These are phyloP conservation scores for Erodium chrysanthum DNA, from an alignment of 441 rosid genomes.

Conservation along the genomic window DNA sequence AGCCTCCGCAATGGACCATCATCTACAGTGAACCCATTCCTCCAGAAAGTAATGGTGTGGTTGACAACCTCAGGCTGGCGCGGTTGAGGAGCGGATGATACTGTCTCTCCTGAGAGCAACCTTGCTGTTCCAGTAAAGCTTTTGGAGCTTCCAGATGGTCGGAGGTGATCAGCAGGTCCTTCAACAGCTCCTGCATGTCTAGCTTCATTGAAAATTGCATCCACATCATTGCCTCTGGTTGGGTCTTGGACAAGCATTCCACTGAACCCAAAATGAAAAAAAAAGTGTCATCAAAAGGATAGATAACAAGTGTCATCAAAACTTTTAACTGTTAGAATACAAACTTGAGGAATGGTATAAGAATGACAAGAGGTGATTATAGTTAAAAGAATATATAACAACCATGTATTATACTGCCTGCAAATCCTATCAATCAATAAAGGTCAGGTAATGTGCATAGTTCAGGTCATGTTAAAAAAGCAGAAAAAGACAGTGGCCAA, in stretches of 20 bases:
- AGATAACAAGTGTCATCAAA: neutral
- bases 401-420: neutral
- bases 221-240: slow-evolving; percentile 66
- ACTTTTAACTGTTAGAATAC: neutral
- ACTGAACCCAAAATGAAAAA: slow-evolving; percentile 28
- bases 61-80: slow-evolving; percentile 63
- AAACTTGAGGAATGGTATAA: neutral
- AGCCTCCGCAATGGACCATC: slow-evolving; percentile 83
- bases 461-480: neutral
- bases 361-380: neutral
- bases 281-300: neutral
- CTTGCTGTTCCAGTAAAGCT: slow-evolving; percentile 86
- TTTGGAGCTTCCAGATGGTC: slow-evolving; percentile 64
- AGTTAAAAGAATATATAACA: neutral
- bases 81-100: slow-evolving; percentile 46
- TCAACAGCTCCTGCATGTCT: slow-evolving; percentile 86
- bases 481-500: too few species aligned
- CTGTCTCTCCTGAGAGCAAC: slow-evolving; percentile 69
- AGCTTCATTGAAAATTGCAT: slow-evolving; percentile 81
- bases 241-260: slow-evolving; percentile 99
- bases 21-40: slow-evolving; percentile 83
- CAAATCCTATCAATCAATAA: neutral
- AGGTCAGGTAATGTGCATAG: neutral
- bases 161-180: slow-evolving; percentile 53
- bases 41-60: slow-evolving; percentile 89